Evolutionary conservation across 495 filamentous ascomycete genomes (phyloP), one percentile per base, ranked within the genome.

Genomic region (Tuber melanosporum): DNA sequence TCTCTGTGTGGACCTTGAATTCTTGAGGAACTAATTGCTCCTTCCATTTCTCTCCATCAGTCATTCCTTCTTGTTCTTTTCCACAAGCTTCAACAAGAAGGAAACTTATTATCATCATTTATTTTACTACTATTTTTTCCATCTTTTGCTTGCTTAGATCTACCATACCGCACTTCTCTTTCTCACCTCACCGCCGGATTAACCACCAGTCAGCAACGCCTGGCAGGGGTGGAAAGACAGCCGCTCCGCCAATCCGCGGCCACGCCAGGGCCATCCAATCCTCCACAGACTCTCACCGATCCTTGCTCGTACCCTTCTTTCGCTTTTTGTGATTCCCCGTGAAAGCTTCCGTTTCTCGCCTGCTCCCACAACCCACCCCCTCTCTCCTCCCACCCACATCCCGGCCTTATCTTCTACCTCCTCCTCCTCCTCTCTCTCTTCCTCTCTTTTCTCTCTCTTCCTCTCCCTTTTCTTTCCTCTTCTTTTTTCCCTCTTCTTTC

Each of bases 331-430:
- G 78, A 79, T 80, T 79, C 77, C 57, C 77, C 78, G 77, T 80
- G 79, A 80, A 80, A 80, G 78, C 78, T 80, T 78, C 78, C 73
- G 77, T 80, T 80, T 80, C 78, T 80, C 78, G 57, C 78, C 78
- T 80, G 71, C 77, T 79, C 73, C 78, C 77, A 74, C 73, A 62
- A 66, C 1, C 57, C 57, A 15, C 57, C 57, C 52, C 57, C 26
- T 26, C 52, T 12, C 20, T 57, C 49, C 49, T 57, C 49, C 22
- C 57, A 10, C 57, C 32, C 12, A 66, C 57, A 32, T 17, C 57
- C 57, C 26, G 57, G 69, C 57, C 52, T 69, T 44, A 72, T 75
- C 9, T 20, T 39, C 71, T 47, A 46, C 42, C 41, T 41, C n/a
- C 74, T 62, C 43, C 73, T 44, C 45, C 46, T 36, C 41, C 72